A percentile compares a stretch with the other conserved stretches of the same genome.
phyloP scores from a whole-genome alignment of 2,329 filamentous ascomycete genomes.

The Mycogone perniciosa region DNA sequence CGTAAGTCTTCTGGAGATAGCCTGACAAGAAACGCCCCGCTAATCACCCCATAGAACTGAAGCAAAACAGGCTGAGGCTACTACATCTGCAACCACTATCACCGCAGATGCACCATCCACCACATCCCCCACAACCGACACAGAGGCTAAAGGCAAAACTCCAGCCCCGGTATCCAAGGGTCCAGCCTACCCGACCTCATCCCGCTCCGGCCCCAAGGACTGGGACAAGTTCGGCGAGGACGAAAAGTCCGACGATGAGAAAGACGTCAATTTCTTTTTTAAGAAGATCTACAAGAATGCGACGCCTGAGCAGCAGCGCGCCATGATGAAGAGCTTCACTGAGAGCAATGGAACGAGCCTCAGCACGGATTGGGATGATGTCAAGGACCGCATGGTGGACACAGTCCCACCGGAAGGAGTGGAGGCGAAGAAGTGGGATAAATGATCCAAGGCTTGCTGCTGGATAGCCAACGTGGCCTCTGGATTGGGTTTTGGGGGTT shows the following conservation, averaged over 20 bases:
- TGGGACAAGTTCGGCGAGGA: slow-evolving; percentile 72
- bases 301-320: slow-evolving; percentile 72
- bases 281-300: slow-evolving; percentile 77
- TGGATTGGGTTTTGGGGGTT: neutral
- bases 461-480: too few species aligned
- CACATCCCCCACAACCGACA: neutral
- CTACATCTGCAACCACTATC: slow-evolving; percentile 3
- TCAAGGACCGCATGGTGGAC: slow-evolving; percentile 64
- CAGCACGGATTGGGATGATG: slow-evolving; percentile 87
- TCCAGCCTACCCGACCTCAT: slow-evolving; percentile 79
- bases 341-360: slow-evolving; percentile 92
- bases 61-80: slow-evolving; percentile 17
- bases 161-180: slow-evolving; percentile 11
- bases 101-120: slow-evolving; percentile 1
- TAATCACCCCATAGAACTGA: neutral
- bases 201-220: slow-evolving; percentile 74
- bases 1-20: slow-evolving; percentile 17
- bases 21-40: neutral
- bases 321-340: slow-evolving; percentile 96
- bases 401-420: slow-evolving; percentile 70
- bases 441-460: slow-evolving; percentile 9
- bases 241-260: slow-evolving; percentile 44
- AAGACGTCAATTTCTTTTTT: slow-evolving; percentile 76
- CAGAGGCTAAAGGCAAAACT: slow-evolving; percentile 2
- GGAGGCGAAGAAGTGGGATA: slow-evolving; percentile 65